These are phyloP conservation scores for Fraxinus americana DNA, from an alignment of 257 asterid species.

Conservation along the genomic window DNA sequence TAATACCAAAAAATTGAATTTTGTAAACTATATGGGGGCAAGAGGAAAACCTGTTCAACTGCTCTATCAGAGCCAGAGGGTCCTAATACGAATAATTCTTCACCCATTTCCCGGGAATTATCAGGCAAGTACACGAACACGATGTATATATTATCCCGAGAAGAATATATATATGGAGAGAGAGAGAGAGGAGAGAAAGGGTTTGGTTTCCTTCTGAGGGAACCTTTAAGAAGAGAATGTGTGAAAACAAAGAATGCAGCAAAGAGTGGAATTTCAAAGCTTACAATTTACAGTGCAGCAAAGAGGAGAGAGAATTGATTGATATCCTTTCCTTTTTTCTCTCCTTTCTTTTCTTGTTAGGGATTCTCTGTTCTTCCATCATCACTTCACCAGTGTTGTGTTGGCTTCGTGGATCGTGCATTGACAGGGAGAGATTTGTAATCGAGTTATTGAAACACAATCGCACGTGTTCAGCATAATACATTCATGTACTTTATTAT, in stretches of 20 bases:
- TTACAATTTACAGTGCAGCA: background rate
- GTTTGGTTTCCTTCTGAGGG: background rate
- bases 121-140: background rate
- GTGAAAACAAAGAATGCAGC: background rate
- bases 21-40: background rate
- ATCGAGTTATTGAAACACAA: background rate
- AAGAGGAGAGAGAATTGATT: background rate
- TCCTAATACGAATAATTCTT: constrained; percentile 19
- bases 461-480: constrained; percentile 10
- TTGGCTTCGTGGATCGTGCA: background rate
- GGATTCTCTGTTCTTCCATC: constrained; percentile 5
- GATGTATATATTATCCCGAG: background rate
- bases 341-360: background rate
- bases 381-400: background rate
- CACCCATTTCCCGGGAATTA: constrained; percentile 20
- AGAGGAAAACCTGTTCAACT: constrained; percentile 27
- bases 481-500: background rate
- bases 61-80: constrained; percentile 23
- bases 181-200: background rate
- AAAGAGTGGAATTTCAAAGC: background rate
- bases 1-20: background rate
- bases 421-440: background rate
- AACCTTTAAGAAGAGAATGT: background rate
- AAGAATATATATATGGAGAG: background rate
- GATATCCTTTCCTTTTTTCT: background rate